Conservation (phyloP, 164 flowering plant species). For the Berberis vulgaris region DNA sequence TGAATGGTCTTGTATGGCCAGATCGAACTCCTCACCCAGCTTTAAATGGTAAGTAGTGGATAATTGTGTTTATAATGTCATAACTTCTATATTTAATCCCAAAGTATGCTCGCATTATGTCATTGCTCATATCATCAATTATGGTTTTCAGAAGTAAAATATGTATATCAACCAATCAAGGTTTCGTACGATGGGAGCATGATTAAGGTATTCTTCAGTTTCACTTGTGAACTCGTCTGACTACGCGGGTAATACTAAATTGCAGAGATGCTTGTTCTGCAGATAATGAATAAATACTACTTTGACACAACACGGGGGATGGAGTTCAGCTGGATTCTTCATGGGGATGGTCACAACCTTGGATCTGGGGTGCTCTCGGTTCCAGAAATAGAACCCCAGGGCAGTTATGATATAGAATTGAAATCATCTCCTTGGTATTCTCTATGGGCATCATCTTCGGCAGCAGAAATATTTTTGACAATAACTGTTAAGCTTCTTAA, state of each 20-base stretch:
- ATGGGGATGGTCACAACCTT: slow-evolving; percentile 70
- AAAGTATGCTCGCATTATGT: background rate
- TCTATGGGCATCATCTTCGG: slow-evolving; percentile 42
- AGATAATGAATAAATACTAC: slow-evolving; percentile 64
- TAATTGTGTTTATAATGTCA: background rate
- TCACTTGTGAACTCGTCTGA: slow-evolving; percentile 1
- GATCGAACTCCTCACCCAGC: slow-evolving; percentile 97
- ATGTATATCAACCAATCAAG: slow-evolving; percentile 84
- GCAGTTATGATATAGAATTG: slow-evolving; percentile 44
- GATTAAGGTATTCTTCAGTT: slow-evolving; percentile 45
- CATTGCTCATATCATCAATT: background rate
- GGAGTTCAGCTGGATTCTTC: slow-evolving; percentile 55
- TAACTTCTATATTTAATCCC: background rate
- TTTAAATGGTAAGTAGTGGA: slow-evolving; percentile 47
- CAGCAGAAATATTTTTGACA: slow-evolving; percentile 60
- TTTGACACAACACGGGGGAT: slow-evolving; percentile 52
- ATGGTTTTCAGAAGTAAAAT: slow-evolving; percentile 71
- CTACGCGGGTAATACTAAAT: background rate
- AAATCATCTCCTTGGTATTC: slow-evolving; percentile 69
- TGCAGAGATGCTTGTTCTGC: slow-evolving; percentile 16
- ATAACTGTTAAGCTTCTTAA: slow-evolving; percentile 44
- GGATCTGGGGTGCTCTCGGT: slow-evolving; percentile 61
- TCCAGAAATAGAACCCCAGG: slow-evolving; percentile 60
- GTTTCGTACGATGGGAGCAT: slow-evolving; percentile 33
- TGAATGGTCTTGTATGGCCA: slow-evolving; percentile 87